A percentile compares a stretch with the other conserved stretches of the same genome.
These are phyloP conservation scores for Lolium rigidum DNA, from an alignment of 176 grass and related monocot species.

Conservation along the genomic window DNA sequence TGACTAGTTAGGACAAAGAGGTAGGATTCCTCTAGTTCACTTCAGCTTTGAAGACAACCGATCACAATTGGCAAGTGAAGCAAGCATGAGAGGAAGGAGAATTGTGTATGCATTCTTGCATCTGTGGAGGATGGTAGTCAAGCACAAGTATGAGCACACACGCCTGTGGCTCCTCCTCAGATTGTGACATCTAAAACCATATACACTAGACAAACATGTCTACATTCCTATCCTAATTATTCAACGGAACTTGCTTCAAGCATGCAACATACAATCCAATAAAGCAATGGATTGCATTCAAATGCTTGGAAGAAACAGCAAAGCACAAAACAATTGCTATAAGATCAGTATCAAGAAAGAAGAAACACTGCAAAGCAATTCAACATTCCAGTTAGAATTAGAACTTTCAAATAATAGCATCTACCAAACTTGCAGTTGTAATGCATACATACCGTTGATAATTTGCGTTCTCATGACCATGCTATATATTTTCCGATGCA, in stretches of 20 bases:
- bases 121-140: neutral
- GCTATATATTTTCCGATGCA: neutral
- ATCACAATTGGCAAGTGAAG: neutral
- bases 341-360: neutral
- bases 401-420: slow-evolving; percentile 5
- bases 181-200: slow-evolving; percentile 3
- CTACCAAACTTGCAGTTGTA: neutral
- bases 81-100: neutral
- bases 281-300: slow-evolving; percentile 2
- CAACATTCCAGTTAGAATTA: neutral
- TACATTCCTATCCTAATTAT: slow-evolving; percentile 9
- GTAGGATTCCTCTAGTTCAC: neutral
- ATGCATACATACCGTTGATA: neutral
- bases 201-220: slow-evolving; percentile 7
- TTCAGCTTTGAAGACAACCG: neutral
- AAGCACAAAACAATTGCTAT: neutral
- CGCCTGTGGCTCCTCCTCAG: neutral
- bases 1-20: neutral
- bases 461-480: neutral
- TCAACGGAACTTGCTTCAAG: slow-evolving; percentile 32
- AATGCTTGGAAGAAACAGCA: slow-evolving; percentile 55
- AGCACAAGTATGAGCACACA: slow-evolving; percentile 31
- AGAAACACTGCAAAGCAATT: slow-evolving; percentile 30
- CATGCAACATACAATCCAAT: slow-evolving; percentile 18
- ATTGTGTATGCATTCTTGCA: neutral